Conservation (phyloP, 306 rosid species). For the Macrotyloma uniflorum region DNA sequence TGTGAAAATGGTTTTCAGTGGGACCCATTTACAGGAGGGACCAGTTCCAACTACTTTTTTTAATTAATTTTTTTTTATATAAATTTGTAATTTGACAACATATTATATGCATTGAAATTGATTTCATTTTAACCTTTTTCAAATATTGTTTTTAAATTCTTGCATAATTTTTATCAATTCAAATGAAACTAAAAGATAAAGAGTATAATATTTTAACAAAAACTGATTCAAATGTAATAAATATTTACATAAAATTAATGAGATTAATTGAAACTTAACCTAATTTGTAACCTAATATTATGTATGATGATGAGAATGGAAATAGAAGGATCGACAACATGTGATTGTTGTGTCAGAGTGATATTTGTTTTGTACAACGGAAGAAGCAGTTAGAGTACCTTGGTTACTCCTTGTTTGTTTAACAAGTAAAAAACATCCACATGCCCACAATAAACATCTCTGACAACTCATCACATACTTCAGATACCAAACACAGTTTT, state of each 20-base stretch:
- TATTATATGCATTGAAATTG: too few species aligned
- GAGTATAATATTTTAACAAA: too few species aligned
- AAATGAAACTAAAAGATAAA: too few species aligned
- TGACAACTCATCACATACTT: neutral
- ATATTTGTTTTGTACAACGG: neutral
- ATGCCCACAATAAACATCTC: neutral
- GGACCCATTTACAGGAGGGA: too few species aligned
- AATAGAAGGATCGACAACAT: neutral
- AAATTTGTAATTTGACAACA: too few species aligned
- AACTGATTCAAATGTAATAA: neutral
- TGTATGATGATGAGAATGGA: neutral
- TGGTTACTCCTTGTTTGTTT: neutral
- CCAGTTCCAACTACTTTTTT: too few species aligned
- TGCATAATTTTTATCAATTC: too few species aligned
- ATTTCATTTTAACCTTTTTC: too few species aligned
- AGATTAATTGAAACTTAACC: neutral
- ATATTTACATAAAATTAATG: neutral
- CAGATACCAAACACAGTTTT: neutral
- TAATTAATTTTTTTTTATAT: too few species aligned
- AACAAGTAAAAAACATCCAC: neutral
- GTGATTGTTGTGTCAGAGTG: neutral
- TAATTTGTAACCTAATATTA: neutral
- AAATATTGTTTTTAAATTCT: too few species aligned
- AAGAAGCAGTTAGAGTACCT: neutral
- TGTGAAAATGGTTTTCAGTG: too few species aligned